Evolutionary conservation across 2,329 filamentous ascomycete species (phyloP).

Genomic region (Leptographium flavum): DNA sequence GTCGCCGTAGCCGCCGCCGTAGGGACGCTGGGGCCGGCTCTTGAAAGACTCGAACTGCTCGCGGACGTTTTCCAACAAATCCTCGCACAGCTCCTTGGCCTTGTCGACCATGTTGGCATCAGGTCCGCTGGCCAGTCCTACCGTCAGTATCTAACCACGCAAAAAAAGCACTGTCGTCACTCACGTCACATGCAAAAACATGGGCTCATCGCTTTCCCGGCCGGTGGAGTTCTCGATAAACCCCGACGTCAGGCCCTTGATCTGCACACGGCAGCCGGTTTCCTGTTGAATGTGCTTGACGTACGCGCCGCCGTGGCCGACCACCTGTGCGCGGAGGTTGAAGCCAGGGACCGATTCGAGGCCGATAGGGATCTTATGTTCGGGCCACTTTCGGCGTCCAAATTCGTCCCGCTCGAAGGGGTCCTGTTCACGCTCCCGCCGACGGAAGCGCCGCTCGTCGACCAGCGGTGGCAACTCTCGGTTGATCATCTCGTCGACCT

Average conservation of each 20-base stretch:
- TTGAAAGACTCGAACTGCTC: conserved; percentile 89
- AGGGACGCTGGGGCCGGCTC: conserved; percentile 56
- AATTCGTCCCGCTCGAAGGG: conserved; percentile 72
- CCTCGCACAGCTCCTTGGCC: conserved; percentile 79
- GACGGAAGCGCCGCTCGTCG: conserved; percentile 82
- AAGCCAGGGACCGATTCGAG: conserved; percentile 89
- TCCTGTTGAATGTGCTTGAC: conserved; percentile 97
- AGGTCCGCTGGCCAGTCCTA: conserved; percentile 48
- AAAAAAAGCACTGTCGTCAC: conserved; percentile 19
- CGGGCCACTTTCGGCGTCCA: conserved; percentile 82
- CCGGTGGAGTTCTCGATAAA: conserved; percentile 86
- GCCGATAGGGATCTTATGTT: conserved; percentile 82
- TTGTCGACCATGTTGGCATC: conserved; percentile 74
- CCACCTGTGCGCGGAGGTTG: conserved; percentile 90
- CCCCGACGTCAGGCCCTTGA: conserved; percentile 90
- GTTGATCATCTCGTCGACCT: conserved; percentile 91
- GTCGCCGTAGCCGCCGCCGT: conserved; percentile 32
- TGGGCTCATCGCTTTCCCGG: conserved; percentile 82
- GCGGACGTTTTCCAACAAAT: conserved; percentile 74
- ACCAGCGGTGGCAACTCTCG: conserved; percentile 92
- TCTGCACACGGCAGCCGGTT: conserved; percentile 90
- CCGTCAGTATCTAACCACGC: too few species aligned
- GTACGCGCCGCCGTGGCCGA: conserved; percentile 85
- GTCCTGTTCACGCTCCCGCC: conserved; percentile 50
- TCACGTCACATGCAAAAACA: conserved; percentile 93